phyloP scores from a whole-genome alignment of 225 moss, liverwort and hornwort species.

The Anthoceros angustus region DNA sequence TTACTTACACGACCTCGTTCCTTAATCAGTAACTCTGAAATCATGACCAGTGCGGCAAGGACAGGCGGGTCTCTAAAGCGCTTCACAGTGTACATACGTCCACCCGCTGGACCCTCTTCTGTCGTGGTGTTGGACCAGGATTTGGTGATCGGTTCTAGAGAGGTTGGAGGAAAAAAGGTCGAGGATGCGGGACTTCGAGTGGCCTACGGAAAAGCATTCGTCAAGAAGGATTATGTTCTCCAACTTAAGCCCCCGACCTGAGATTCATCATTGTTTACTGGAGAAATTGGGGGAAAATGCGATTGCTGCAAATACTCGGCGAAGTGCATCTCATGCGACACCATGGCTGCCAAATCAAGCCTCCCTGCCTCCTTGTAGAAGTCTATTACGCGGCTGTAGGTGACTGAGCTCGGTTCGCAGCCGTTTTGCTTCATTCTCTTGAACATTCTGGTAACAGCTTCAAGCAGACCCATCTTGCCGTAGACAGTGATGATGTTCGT shows the following conservation, averaged over 20 bases:
- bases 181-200: too few relatives aligned
- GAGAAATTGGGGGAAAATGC: background rate
- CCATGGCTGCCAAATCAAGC: slow-evolving; percentile 79
- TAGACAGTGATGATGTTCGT: slow-evolving; percentile 82
- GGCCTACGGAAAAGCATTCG: too few relatives aligned
- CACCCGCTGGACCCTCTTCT: too few relatives aligned
- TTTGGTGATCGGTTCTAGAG: too few relatives aligned
- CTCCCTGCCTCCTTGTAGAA: slow-evolving; percentile 66
- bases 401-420: slow-evolving; percentile 61
- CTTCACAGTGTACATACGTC: too few relatives aligned
- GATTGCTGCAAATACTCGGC: slow-evolving; percentile 37
- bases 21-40: too few relatives aligned
- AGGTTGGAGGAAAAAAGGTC: too few relatives aligned
- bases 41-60: too few relatives aligned
- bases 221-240: background rate
- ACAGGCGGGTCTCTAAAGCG: too few relatives aligned
- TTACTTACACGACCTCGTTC: too few relatives aligned
- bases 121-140: too few relatives aligned
- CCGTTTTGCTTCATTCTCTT: slow-evolving; percentile 82
- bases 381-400: slow-evolving; percentile 52
- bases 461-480: slow-evolving; percentile 69
- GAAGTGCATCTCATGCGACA: slow-evolving; percentile 80
- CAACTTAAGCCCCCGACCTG: background rate
- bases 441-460: slow-evolving; percentile 78
- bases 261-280: background rate